Conservation (phyloP, 2,329 filamentous ascomycete genomes). For the Cladosporium sp. region DNA sequence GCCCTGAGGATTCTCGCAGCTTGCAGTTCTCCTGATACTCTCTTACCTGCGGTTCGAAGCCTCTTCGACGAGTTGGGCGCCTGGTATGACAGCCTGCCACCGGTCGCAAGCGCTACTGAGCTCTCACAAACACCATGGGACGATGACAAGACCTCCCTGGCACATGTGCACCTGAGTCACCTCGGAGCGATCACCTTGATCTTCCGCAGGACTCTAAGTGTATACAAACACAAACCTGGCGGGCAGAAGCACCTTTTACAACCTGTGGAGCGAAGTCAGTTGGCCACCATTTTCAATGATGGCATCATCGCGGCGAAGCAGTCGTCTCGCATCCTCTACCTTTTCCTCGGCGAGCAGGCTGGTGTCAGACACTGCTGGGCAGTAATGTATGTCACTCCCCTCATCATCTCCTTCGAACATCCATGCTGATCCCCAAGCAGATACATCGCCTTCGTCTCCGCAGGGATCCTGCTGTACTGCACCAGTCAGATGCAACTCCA, state of each 20-base stretch:
- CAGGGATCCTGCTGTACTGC: constrained; percentile 13
- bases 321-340: constrained; percentile 1
- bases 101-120: not conserved
- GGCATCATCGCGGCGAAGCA: constrained; percentile 15
- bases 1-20: constrained; percentile 4
- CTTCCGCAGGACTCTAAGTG: constrained; percentile 7
- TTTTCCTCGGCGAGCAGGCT: constrained; percentile 17
- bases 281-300: constrained; percentile 9
- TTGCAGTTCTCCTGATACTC: not conserved
- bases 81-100: constrained; percentile 12
- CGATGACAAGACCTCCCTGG: not conserved
- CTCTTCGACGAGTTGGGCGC: not conserved
- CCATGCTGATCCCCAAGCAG: not conserved
- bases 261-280: constrained; percentile 5
- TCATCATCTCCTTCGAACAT: not conserved
- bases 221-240: not conserved
- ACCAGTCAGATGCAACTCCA: constrained; percentile 19
- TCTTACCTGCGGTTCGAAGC: constrained; percentile 1
- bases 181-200: constrained; percentile 17
- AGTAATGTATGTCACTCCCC: not conserved
- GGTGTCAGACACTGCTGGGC: constrained; percentile 16
- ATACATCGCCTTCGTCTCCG: constrained; percentile 18
- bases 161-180: constrained; percentile 9
- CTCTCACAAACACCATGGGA: constrained; percentile 9
- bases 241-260: constrained; percentile 1